phyloP scores from a whole-genome alignment of 371 early-diverging fungal species.

The Mortierella sp. region DNA sequence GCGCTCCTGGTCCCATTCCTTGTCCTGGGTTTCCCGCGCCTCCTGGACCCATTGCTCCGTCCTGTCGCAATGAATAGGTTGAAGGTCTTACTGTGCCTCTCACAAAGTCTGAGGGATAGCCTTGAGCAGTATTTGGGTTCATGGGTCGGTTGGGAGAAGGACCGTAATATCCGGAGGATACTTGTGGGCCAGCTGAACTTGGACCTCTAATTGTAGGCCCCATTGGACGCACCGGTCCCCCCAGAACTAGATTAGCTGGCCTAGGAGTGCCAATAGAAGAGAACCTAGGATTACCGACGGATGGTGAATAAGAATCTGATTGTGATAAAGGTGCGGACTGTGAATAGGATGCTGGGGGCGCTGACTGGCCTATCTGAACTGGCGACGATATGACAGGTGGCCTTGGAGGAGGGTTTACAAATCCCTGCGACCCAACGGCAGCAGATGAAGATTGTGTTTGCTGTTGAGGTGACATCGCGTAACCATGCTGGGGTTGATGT shows the following conservation, averaged over 20 bases:
- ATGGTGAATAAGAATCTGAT: conserved; percentile 24
- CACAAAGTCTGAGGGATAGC: conserved; percentile 35
- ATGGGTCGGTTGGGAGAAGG: conserved; percentile 36
- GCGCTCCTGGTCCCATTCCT: conserved; percentile 31
- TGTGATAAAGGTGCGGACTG: conserved; percentile 20
- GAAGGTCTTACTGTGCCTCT: conserved; percentile 29
- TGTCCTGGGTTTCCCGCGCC: conserved; percentile 14
- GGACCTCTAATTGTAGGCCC: conserved; percentile 28
- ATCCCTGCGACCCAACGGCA: conserved; percentile 22
- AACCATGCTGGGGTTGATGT: conserved; percentile 18
- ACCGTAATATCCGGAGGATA: conserved; percentile 28
- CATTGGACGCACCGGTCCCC: conserved; percentile 34
- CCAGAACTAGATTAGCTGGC: conserved; percentile 19
- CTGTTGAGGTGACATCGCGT: conserved; percentile 21
- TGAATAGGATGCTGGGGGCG: conserved; percentile 23
- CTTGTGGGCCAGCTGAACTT: conserved; percentile 19
- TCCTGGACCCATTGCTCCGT: conserved; percentile 28
- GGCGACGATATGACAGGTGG: conserved; percentile 35
- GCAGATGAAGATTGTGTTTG: conserved; percentile 16
- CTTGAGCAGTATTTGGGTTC: conserved; percentile 16
- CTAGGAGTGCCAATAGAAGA: conserved; percentile 33
- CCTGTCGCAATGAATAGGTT: conserved; percentile 27
- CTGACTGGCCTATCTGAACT: conserved; percentile 11
- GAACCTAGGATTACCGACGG: conserved; percentile 20
- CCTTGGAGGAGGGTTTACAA: conserved; percentile 27